These are phyloP conservation scores for Areca catechu DNA, from an alignment of 176 grass and related monocot genomes.

Conservation along the genomic window DNA sequence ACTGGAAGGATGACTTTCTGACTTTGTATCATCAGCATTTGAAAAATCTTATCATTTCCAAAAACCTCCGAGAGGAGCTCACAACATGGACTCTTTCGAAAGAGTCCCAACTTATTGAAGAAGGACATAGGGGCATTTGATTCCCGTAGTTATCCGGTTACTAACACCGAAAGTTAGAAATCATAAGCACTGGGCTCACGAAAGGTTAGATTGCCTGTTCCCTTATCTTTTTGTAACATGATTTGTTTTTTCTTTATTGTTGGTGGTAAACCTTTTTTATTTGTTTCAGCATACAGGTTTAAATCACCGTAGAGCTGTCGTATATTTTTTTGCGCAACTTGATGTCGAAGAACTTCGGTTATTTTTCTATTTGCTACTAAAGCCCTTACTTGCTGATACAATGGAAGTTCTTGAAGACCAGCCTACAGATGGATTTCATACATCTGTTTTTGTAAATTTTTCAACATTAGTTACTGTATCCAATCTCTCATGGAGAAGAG, in stretches of 20 bases:
- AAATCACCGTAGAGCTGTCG: conserved; percentile 72
- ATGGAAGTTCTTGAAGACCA: conserved; percentile 37
- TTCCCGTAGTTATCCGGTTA: conserved; percentile 73
- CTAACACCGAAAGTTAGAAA: conserved; percentile 83
- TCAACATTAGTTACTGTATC: conserved; percentile 39
- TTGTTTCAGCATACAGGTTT: conserved; percentile 68
- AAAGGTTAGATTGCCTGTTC: conserved; percentile 40
- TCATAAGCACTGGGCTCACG: conserved; percentile 68
- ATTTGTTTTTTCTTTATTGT: no score
- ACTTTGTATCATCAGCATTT: conserved; percentile 51
- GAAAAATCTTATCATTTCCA: conserved; percentile 54
- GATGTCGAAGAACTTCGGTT: conserved; percentile 71
- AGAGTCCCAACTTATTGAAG: conserved; percentile 55
- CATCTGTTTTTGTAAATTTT: no score
- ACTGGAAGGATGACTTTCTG: conserved; percentile 79
- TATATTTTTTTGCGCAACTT: conserved; percentile 81
- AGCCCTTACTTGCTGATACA: conserved; percentile 46
- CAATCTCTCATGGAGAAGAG: conserved; percentile 55
- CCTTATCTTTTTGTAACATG: no score
- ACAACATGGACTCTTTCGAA: conserved; percentile 83
- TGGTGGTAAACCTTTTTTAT: no score
- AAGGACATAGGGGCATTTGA: conserved; percentile 55
- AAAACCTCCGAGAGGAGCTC: conserved; percentile 81
- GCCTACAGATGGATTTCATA: conserved; percentile 10
- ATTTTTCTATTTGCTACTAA: conserved; percentile 73